Base-by-base conservation (phyloP, 805 yeast species). In the Saccharomycopsis sp. region DNA sequence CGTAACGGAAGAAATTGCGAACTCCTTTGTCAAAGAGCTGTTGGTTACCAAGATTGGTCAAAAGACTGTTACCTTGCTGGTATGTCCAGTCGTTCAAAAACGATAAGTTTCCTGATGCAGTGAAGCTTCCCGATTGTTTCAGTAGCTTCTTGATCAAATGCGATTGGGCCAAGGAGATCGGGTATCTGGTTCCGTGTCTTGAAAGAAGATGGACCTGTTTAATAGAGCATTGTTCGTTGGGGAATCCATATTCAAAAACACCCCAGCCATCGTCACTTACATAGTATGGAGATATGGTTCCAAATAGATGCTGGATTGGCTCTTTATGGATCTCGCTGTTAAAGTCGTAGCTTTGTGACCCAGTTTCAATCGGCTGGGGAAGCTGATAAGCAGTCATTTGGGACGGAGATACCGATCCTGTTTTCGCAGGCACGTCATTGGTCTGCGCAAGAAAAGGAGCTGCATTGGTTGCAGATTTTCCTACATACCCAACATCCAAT, bases 161-260 rank as follows among this genome's bases (percentile, higher is more conserved):
- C 7, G 49, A 44, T 7, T 19, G 49, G 5, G 49, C 49, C 22
- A 44, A 44, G 12, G 49, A 44, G 19, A 44, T 44, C 1, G 90
- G 91, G 66, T 76, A 87, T 64, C 96, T 75, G 69, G 87, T 93
- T 22, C 93, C 96, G 66, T 89, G 96, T 67, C 96, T 79, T 64
- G 84, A 83, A 56, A 86, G 71, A 25, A 87, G 71, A 64, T 86
- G 90, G 8, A 86, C 88, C 69, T 87, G 93, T 64, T 81, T 81
- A 57, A 84, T 73, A 3, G 69, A 66, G 69, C 88, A 84, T 52
- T 73, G 73, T 3, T 68, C 73, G 22, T 44, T 8, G 34, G 66
- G 65, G 42, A 63, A 52, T 1, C 57, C 62, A 20, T 63, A 64
- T 47, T 64, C 62, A 51, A 61, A 64, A 20, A 64, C 65, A 9